These are phyloP conservation scores for Sphaerobolus stellatus DNA, from an alignment of 1,284 basidiomycete genomes.

Conservation along the genomic window DNA sequence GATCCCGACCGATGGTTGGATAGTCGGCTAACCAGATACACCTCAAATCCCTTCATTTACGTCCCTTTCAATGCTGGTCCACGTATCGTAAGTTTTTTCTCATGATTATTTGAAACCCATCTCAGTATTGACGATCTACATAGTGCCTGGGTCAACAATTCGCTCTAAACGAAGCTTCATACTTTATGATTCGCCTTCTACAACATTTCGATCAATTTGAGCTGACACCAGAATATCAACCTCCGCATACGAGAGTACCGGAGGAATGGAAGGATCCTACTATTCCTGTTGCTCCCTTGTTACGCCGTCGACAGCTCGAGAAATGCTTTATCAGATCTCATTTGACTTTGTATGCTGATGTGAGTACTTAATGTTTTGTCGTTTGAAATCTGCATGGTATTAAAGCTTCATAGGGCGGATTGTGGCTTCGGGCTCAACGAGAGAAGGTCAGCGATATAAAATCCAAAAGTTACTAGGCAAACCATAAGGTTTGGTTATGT, in stretches of 20 bases:
- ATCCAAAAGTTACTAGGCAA: no score
- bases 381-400: neutral
- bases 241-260: conserved; percentile 10
- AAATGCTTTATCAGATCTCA: conserved; percentile 1
- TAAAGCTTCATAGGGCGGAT: conserved; percentile 22
- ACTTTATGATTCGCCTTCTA: conserved; percentile 9
- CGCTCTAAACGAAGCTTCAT: conserved; percentile 10
- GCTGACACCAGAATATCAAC: conserved; percentile 9
- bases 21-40: conserved; percentile 30
- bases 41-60: conserved; percentile 38
- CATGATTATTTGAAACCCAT: neutral
- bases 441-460: no score
- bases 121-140: neutral
- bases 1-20: conserved; percentile 43
- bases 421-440: conserved; percentile 24
- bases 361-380: conserved; percentile 4
- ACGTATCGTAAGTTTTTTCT: conserved; percentile 34
- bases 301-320: conserved; percentile 11
- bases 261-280: conserved; percentile 8
- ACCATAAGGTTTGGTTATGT: no score
- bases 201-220: conserved; percentile 8
- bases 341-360: conserved; percentile 13
- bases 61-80: conserved; percentile 41
- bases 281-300: neutral
- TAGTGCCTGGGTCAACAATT: conserved; percentile 15